Evolutionary conservation across 2,329 filamentous ascomycete genomes (phyloP), one percentile per base, ranked within the genome.

Genomic region (Colletotrichum aenigma): DNA sequence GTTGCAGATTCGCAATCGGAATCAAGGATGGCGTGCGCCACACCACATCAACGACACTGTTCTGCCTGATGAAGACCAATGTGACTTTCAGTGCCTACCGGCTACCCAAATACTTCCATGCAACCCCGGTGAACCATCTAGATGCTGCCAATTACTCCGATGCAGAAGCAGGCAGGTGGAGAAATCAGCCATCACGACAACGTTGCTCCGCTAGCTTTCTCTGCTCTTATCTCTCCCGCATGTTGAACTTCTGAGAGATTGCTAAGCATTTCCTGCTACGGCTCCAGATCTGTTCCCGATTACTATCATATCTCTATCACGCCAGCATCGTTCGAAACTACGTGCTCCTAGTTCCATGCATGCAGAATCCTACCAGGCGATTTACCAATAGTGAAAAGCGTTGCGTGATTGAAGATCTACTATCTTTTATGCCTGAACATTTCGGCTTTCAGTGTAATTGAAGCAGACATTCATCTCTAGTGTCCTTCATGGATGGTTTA

Each of bases 401-500:
- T 48, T 48, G 38, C 38, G 38, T 48, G 38, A n/a, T 48, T 12
- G 38, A 21, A 21, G 9, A n/a, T n/a, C 9, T 48, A 12, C 18
- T 48, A 10, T 48, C 18, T 48, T n/a, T 48, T n/a, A 48, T n/a
- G 18, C 38, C 38, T n/a, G 18, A n/a, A 6, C 0, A 0, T 48
- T 12, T n/a, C 18, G 9, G 2, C 10, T n/a, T n/a, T n/a, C 18
- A n/a, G 18, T n/a, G 18, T n/a, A 5, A 48, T 21, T 48, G 38
- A 48, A 48, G 38, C 38, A 12, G 38, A n/a, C 3, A n/a, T n/a
- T 7, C 38, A 48, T 48, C 18, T n/a, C 18, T 48, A 7, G 38
- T n/a, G 38, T 48, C 3, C 38, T 48, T 0, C 9, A 12, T 0
- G 18, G 9, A 12, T 0, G 18, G 9, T 48, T 12, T 48, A n/a